Base-by-base conservation (phyloP, 805 yeast species). In the Saccharomycodes ludwigii region DNA sequence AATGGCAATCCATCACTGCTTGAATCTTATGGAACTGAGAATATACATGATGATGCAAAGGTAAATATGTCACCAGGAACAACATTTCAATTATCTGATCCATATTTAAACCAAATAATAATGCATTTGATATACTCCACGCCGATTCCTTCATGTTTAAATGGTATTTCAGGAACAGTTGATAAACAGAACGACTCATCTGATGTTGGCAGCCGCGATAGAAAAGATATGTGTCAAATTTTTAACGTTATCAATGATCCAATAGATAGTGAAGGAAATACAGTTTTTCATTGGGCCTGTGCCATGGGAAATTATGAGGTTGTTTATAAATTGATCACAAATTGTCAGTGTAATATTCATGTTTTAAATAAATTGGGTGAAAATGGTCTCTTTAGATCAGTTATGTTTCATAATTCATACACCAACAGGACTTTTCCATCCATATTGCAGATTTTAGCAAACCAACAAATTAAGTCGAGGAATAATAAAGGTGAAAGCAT, bases 231-330 rank as follows among this genome's bases (percentile, higher is more conserved):
- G 18, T n/a, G 17, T 6, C 18, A 16, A 4, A 27, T 11, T 9
- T 34, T 21, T 10, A 72, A 80, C 41, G 67, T 81, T 38, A 69
- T 76, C 59, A 75, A 63, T 49, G 82, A 79, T 32, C 75, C 84
- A 4, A 82, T 91, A 17, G 98, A 91, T 51, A 86, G 82, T 36
- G 96, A 91, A 48, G 93, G 95, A 2, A 93, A 91, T 49, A 81
- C 95, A 0, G 79, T 94, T 2, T 74, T 91, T 43, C 98, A 91
- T 56, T 91, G 97, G 96, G 94, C 97, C 0, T 84, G 96, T 38
- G 80, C 97, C 1, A 84, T 91, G 71, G 98, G 97, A 3, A 82
- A 77, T 50, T 56, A 78, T 21, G 69, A 68, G 29, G 74, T 86
- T 56, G 75, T 83, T 34, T 91, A 79, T 42, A 68, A 85, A 10